These are phyloP conservation scores for Tylopilus sp. DNA, from an alignment of 1,284 basidiomycete species.

Conservation along the genomic window DNA sequence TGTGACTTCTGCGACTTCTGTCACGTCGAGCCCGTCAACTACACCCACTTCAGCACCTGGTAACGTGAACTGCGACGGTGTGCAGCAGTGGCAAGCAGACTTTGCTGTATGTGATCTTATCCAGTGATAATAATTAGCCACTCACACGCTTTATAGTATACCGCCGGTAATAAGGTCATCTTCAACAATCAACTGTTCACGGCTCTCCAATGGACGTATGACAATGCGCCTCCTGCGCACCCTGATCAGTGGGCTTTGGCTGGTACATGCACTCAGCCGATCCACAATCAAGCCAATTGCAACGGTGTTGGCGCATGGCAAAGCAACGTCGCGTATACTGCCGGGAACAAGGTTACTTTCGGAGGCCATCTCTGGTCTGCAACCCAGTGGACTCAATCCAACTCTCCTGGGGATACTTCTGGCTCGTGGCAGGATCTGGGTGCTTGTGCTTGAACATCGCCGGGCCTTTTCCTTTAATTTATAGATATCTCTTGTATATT, in stretches of 20 bases:
- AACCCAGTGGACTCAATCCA: constrained; percentile 26
- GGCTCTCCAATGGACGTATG: constrained; percentile 30
- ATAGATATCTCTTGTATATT: not conserved
- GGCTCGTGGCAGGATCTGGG: constrained; percentile 30
- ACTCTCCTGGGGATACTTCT: constrained; percentile 26
- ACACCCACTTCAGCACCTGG: not conserved
- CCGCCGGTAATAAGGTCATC: constrained; percentile 22
- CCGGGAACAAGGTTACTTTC: constrained; percentile 19
- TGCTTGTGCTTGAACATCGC: constrained; percentile 12
- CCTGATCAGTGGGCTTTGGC: constrained; percentile 22
- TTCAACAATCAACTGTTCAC: constrained; percentile 23
- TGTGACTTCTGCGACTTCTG: not conserved
- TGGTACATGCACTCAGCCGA: constrained; percentile 18
- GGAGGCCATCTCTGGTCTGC: constrained; percentile 22
- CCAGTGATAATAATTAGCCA: accelerated
- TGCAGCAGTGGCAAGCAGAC: constrained; percentile 27
- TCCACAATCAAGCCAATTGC: constrained; percentile 26
- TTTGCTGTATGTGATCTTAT: constrained; percentile 20
- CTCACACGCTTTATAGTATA: constrained; percentile 21
- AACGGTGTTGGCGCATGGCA: constrained; percentile 20
- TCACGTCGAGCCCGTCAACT: not conserved
- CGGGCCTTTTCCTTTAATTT: not conserved
- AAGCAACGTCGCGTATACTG: constrained; percentile 12
- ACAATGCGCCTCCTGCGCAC: constrained; percentile 20
- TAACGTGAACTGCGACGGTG: constrained; percentile 12